These are phyloP conservation scores for Puccinia novopanici DNA, from an alignment of 1,284 basidiomycete genomes.

Conservation along the genomic window DNA sequence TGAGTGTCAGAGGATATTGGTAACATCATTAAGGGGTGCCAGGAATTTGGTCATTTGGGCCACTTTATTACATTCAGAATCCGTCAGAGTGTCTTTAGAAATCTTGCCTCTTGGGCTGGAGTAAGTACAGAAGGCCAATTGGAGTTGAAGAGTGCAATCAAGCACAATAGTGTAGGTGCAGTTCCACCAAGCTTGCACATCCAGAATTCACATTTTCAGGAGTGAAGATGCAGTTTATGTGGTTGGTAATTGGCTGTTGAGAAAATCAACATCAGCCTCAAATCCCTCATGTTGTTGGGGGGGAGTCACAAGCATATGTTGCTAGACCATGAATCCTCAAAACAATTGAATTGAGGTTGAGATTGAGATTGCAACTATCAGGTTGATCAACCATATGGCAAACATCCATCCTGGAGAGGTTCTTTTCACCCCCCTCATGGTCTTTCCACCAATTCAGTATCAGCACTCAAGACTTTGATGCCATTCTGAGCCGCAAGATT, in stretches of 20 bases:
- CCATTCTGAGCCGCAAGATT: conserved; percentile 14
- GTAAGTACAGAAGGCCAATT: neutral
- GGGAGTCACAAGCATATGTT: neutral
- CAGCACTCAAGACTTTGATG: neutral
- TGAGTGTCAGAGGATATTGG: conserved; percentile 17
- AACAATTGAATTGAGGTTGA: neutral
- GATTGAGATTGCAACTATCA: neutral
- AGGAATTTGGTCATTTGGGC: too few relatives aligned
- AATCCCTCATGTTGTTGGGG: neutral
- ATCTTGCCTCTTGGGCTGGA: neutral
- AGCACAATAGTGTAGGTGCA: neutral
- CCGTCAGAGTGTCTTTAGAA: neutral
- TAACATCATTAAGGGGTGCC: conserved; percentile 14
- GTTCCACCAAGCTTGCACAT: too few relatives aligned
- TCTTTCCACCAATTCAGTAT: neutral
- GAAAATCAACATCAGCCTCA: neutral
- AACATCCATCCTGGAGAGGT: neutral
- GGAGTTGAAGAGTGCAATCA: neutral
- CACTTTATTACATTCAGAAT: neutral
- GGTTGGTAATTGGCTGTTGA: neutral
- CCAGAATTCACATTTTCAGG: neutral
- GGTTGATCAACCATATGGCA: neutral
- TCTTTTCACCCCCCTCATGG: neutral
- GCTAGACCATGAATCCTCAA: neutral
- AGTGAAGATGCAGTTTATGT: too few relatives aligned